Base-by-base conservation (phyloP, 2,329 filamentous ascomycete genomes). In the Apiospora phragmitis region DNA sequence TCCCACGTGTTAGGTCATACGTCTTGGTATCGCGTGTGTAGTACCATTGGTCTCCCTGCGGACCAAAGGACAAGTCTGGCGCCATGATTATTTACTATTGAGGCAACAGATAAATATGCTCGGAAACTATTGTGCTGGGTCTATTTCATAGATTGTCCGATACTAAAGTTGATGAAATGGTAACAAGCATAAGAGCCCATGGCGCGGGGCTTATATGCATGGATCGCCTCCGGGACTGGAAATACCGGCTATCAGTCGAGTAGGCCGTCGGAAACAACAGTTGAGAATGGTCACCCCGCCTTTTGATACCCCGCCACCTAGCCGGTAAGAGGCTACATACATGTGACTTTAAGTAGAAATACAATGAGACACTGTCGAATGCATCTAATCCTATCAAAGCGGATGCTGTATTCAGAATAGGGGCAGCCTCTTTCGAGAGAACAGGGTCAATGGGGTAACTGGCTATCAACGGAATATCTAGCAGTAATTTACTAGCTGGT, bases 11-110 rank as follows among this genome's bases (percentile, higher is more conserved):
- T 26, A 79, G 73, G 49, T 78, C 73, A 68, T 81, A 82, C 16
- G 72, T 73, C 66, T 73, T 77, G 29, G 73, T 72, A 3, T 71
- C 69, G 47, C 72, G 74, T 43, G 76, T 67, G 70, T 80, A 82
- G 49, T 70, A 70, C 80, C 80, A 82, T 67, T 77, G 72, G 69
- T 80, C 74, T 26, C 74, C 77, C 14, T 71, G 42, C 1, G 78
- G 78, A 0, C 80, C 80, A 55, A 81, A 77, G 21, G 29, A 73
- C 47, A 80, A 41, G 59, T 71, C 59, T 45, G 70, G 67, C 24
- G 69, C 67, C 76, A 75, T 77, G 67, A 32, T 65, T 29, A 3
- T 43, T 43, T 47, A 47, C 21, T 47, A n/a, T 32, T 7, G 26
- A 62, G 65, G 38, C 65, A 67, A 67, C 29, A 49, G 38, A 65